Conservation (phyloP, 2,329 filamentous ascomycete species). For the Rhexocercosporidium sp. region DNA sequence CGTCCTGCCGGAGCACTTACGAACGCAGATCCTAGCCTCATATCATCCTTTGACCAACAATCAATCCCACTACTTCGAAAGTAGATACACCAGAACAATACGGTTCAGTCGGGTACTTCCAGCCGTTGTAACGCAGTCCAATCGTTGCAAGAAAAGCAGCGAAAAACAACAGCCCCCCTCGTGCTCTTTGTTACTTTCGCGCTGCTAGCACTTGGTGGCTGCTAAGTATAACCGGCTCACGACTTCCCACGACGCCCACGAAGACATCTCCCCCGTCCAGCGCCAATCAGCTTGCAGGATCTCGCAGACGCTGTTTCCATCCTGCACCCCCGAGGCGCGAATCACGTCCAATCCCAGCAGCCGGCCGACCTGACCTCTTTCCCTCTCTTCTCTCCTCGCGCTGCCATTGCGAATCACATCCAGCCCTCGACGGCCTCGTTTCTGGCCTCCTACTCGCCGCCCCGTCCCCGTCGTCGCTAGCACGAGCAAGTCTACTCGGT, state of each 20-base stretch:
- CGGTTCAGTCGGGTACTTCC: slow-evolving; percentile 10
- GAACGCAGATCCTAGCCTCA: slow-evolving; percentile 17
- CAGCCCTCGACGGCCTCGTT: slow-evolving; percentile 8
- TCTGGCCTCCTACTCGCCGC: slow-evolving; percentile 12
- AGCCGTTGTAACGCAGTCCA: slow-evolving; percentile 6
- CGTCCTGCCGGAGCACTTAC: slow-evolving; percentile 28
- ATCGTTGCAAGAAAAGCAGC: background rate
- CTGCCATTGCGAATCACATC: slow-evolving; percentile 21
- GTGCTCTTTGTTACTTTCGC: slow-evolving; percentile 19
- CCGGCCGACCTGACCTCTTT: slow-evolving; percentile 4
- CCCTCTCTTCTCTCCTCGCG: slow-evolving; percentile 3
- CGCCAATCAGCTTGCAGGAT: slow-evolving; percentile 29
- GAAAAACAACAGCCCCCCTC: slow-evolving; percentile 1
- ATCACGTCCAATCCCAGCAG: slow-evolving; percentile 36
- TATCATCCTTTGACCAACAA: slow-evolving; percentile 12
- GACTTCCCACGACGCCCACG: slow-evolving; percentile 23
- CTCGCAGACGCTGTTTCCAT: slow-evolving; percentile 30
- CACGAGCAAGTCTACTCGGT: slow-evolving; percentile 8
- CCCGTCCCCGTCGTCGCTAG: background rate
- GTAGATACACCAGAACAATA: background rate
- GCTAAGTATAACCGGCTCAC: slow-evolving; percentile 36
- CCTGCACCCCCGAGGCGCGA: slow-evolving; percentile 38
- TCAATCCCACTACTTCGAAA: background rate
- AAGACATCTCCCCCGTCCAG: slow-evolving; percentile 7
- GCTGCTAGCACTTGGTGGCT: slow-evolving; percentile 25